A percentile compares a stretch with the other conserved stretches of the same genome.
phyloP scores from a whole-genome alignment of 116 monocot species.

The Zostera marina region DNA sequence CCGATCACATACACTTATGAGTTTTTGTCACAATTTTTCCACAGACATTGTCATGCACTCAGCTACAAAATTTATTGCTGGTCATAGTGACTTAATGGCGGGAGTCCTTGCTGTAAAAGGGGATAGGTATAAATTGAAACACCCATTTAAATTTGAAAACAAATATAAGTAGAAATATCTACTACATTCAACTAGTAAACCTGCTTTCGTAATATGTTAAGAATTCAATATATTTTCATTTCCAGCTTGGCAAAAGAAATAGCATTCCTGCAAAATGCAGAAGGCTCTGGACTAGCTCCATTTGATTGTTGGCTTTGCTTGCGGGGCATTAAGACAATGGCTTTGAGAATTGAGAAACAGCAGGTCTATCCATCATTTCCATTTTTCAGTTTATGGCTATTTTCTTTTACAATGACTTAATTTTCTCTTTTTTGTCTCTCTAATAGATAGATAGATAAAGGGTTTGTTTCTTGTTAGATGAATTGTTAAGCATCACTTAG shows the following conservation, averaged over 20 bases:
- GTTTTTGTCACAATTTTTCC: conserved; percentile 5
- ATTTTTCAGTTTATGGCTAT: neutral
- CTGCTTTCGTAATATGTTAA: neutral
- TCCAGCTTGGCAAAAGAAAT: conserved; percentile 65
- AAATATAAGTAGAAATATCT: neutral
- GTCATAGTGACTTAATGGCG: conserved; percentile 94
- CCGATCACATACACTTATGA: neutral
- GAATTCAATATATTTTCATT: neutral
- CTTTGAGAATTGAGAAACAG: conserved; percentile 85
- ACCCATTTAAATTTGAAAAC: neutral
- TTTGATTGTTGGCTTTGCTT: conserved; percentile 99
- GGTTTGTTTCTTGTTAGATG: no score
- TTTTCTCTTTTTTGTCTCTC: no score
- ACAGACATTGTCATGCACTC: conserved; percentile 98
- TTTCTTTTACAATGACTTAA: neutral
- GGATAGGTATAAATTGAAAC: conserved; percentile 31
- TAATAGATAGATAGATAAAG: no score
- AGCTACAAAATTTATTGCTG: conserved; percentile 87
- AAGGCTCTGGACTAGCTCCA: conserved; percentile 88
- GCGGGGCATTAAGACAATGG: conserved; percentile 89
- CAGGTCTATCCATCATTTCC: conserved; percentile 29
- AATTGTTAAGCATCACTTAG: no score
- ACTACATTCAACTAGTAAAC: no score
- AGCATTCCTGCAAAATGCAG: conserved; percentile 93
- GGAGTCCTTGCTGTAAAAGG: conserved; percentile 96